Evolutionary conservation across 2,329 filamentous ascomycete genomes (phyloP), one percentile per base, ranked within the genome.

Genomic region (Hymenoscyphus salicellus): DNA sequence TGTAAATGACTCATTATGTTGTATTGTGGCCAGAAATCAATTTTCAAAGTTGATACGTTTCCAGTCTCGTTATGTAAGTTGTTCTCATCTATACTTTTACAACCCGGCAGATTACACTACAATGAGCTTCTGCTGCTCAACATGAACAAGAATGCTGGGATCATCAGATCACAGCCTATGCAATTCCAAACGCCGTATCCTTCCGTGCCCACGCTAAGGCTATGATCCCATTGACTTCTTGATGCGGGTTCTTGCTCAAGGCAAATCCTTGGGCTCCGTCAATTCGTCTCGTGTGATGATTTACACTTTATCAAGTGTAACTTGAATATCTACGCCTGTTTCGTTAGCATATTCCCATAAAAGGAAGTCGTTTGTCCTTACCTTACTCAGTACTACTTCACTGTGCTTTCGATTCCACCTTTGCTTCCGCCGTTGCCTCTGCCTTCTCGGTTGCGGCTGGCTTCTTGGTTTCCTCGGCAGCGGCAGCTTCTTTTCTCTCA

Each of bases 401-500:
- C 55, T 56, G 30, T 28, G 55, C 52, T 28, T 55, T 55, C 17
- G 55, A 36, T 23, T 63, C 63, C 56, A 58, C 61, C 33, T 64
- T 65, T 57, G 59, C 36, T 30, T 64, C 66, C 4, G 32, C 23
- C 55, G 66, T 66, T 26, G 67, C 36, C 17, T 66, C 66, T 43
- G 56, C 20, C 20, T 66, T 64, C 11, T 38, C 11, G 8, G 26
- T 33, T 30, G 62, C 52, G 43, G 58, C 61, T 16, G 55, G 38
- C 11, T 58, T 49, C 3, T 60, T 52, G 26, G 56, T 62, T 26
- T 55, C 61, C 20, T 59, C 64, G 61, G 63, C 55, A 55, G 62
- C 66, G 30, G 62, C 63, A 4, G 65, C 62, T 14, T 70, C 63
- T 16, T 65, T 71, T 61, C 76, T 75, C 61, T 71, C 77, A 46